Base-by-base conservation (phyloP, 495 filamentous ascomycete genomes). In the Hyaloscypha hepaticicola region DNA sequence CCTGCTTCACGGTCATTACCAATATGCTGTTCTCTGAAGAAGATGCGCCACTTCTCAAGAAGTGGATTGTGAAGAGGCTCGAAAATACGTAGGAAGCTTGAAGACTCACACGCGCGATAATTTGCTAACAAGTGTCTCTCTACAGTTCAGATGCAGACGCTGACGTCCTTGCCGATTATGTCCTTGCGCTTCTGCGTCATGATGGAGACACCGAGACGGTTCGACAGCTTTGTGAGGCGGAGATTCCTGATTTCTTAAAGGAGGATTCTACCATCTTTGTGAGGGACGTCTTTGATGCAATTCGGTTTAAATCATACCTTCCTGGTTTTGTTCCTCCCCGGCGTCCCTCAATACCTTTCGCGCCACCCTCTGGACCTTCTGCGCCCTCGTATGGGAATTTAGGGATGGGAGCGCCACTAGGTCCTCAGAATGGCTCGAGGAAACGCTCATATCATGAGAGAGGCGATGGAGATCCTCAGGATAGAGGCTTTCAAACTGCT, bases 101-200 rank as follows among this genome's bases (percentile, higher is more conserved):
- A 49, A 55, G 38, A 26, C 34, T 31, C 58, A 25, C 53, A 48
- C 34, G 53, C 45, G 38, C 28, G 14, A 27, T 49, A 27, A 24
- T 28, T 52, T 19, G 24, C 19, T 31, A 53, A 34, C 49, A 58
- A 25, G 51, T 53, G 31, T 58, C 50, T 38, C 68, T 63, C 22
- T 56, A 67, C 34, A 96, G 92, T 61, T 96, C 93, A 16, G 95
- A 97, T 75, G 95, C 93, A 55, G 95, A 99, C 74, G 88, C 92
- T 29, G 93, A 97, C 70, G 92, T 99, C 3, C 88, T 99, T 19
- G 93, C 93, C 31, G 95, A 99, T 72, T 99, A 97, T 72, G 91
- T 99, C 0, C 79, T 97, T 31, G 94, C 94, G n/a, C 85, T 99
- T 11, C 80, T 97, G 33, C 85, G 85, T 61, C 87, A 91, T 59